Evolutionary conservation across 1,139 yeast species (phyloP), one percentile per base, ranked within the genome.

Genomic region (Sporopachydermia cereana): DNA sequence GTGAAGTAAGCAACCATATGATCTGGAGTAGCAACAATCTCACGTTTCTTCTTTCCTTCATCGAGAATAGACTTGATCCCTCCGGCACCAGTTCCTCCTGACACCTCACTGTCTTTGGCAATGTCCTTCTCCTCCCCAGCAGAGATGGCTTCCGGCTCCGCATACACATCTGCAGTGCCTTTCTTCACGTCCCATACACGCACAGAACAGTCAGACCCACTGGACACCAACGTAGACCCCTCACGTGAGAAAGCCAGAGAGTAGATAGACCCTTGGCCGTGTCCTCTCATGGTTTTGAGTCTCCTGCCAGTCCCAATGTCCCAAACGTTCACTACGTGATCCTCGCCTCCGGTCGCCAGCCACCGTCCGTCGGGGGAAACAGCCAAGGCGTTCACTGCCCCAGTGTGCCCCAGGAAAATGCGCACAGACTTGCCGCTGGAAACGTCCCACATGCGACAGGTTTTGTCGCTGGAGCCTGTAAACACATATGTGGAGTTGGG

Each of bases 361-460:
- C 96, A 85, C 56, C 96, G 73, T 2, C 99, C 99, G 63, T 91
- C 96, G 0, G 97, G 97, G 0, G 95, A 83, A 7, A 86, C 95
- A 0, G 95, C 88, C 55, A 86, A 70, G 41, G 88, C 74, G 53
- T 85, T 84, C 31, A 93, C 76, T 1, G 96, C 83, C 16, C 91
- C 91, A 1, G 93, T 79, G 57, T 91, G 97, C 1, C 97, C 97
- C 63, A 86, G 77, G 60, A 93, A 91, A n/a, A 91, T 79, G 51
- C 98, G 76, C 16, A 89, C 97, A 41, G 94, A 79, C 53, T 77
- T 81, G 36, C 98, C 99, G 41, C 80, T 76, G 44, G 81, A 77
- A 29, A 93, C 79, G 62, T 93, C 98, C 99, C 99, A 93, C 96
- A 93, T 85, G 53, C 98, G 73, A 58, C 95, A 83, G 0, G 97